Conservation (phyloP, 306 rosid species). For the Castanopsis chinensis region DNA sequence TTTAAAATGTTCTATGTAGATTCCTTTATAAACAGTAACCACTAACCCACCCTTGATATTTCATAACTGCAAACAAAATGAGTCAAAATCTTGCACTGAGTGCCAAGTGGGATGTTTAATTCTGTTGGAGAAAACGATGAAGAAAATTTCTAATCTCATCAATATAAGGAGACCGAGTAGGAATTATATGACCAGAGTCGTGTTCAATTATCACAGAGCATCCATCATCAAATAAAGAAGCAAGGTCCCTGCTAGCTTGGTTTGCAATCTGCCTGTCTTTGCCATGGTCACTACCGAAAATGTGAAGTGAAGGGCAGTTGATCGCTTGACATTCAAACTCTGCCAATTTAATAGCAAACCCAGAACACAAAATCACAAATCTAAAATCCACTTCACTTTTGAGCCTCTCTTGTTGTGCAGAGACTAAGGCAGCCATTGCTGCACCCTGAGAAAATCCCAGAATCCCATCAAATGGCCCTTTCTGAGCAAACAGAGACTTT, state of each 20-base stretch:
- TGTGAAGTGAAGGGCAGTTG: constrained; percentile 77
- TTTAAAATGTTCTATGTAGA: neutral
- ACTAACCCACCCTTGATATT: neutral
- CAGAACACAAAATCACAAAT: constrained; percentile 79
- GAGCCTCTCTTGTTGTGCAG: constrained; percentile 45
- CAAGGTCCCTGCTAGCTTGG: constrained; percentile 66
- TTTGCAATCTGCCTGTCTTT: constrained; percentile 78
- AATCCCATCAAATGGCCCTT: constrained; percentile 84
- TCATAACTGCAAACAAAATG: neutral
- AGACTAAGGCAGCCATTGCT: constrained; percentile 72
- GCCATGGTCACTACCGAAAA: constrained; percentile 70
- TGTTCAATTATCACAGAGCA: constrained; percentile 66
- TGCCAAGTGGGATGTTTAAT: neutral
- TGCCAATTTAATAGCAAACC: constrained; percentile 44
- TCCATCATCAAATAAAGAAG: constrained; percentile 56
- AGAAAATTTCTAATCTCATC: constrained; percentile 72
- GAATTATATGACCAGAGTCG: constrained; percentile 81
- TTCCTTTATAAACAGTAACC: neutral
- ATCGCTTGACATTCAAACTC: constrained; percentile 39
- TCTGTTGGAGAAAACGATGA: constrained; percentile 40
- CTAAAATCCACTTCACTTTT: constrained; percentile 48
- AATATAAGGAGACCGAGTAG: constrained; percentile 71
- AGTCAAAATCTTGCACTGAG: neutral
- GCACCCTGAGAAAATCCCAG: constrained; percentile 95
- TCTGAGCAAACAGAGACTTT: constrained; percentile 44